phyloP scores from a whole-genome alignment of 768 basidiomycete species.

The Rubroboletus pulcherrimus region DNA sequence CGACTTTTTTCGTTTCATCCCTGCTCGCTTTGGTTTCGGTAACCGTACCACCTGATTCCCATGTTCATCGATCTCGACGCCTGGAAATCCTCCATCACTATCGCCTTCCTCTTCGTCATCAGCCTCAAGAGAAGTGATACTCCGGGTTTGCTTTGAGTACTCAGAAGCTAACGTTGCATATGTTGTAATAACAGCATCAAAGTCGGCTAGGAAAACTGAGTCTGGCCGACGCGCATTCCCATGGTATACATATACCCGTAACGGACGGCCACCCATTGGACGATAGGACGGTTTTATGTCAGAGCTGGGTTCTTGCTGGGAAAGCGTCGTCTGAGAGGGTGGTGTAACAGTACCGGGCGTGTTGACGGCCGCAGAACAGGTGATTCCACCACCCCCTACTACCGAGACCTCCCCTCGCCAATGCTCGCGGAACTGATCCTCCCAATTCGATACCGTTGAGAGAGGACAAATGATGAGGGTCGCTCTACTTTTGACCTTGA shows the following conservation, averaged over 20 bases:
- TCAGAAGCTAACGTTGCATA: slow-evolving; percentile 95
- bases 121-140: slow-evolving; percentile 51
- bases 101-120: slow-evolving; percentile 67
- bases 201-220: slow-evolving; percentile 82
- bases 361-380: slow-evolving; percentile 29
- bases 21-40: slow-evolving; percentile 64
- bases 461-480: slow-evolving; percentile 97
- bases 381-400: slow-evolving; percentile 66
- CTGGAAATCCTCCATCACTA: slow-evolving; percentile 60
- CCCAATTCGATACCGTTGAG: slow-evolving; percentile 97
- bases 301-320: slow-evolving; percentile 24
- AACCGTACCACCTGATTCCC: slow-evolving; percentile 59
- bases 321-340: slow-evolving; percentile 33
- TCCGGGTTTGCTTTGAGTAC: slow-evolving; percentile 83
- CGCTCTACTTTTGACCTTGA: slow-evolving; percentile 81
- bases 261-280: slow-evolving; percentile 44
- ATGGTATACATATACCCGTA: slow-evolving; percentile 95
- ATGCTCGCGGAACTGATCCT: slow-evolving; percentile 96
- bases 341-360: slow-evolving; percentile 36
- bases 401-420: slow-evolving; percentile 88
- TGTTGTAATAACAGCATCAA: slow-evolving; percentile 97
- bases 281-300: slow-evolving; percentile 32
- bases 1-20: slow-evolving; percentile 62
- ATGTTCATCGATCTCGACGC: slow-evolving; percentile 62
- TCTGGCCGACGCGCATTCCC: slow-evolving; percentile 86